phyloP scores from a whole-genome alignment of 2,329 filamentous ascomycete genomes.

The Rhytidhysteron rufulum region DNA sequence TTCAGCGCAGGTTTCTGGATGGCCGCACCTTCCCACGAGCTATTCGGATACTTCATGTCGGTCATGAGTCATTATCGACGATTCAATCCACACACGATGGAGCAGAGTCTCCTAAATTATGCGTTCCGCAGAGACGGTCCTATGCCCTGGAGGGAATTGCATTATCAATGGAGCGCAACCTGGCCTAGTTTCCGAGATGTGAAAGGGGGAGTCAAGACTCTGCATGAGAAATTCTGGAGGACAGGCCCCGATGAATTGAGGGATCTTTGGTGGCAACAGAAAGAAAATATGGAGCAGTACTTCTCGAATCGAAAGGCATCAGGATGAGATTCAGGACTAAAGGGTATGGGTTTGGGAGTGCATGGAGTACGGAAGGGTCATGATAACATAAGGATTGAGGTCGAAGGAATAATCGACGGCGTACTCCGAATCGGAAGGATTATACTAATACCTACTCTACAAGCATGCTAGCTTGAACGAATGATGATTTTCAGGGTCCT shows the following conservation, averaged over 20 bases:
- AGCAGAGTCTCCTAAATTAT: conserved; percentile 45
- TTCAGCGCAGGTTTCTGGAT: conserved; percentile 44
- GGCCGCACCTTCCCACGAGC: conserved; percentile 32
- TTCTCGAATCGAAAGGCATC: too few species aligned
- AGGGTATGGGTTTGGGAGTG: too few species aligned
- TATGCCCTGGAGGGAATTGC: conserved; percentile 42
- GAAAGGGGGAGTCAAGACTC: conserved; percentile 26
- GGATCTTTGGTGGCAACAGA: not conserved
- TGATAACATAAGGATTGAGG: too few species aligned
- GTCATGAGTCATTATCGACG: conserved; percentile 32
- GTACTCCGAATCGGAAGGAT: too few species aligned
- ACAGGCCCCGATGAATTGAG: not conserved
- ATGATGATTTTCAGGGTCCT: too few species aligned
- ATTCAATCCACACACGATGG: conserved; percentile 38
- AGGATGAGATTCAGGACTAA: too few species aligned
- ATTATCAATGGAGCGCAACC: conserved; percentile 39
- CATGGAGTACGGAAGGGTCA: too few species aligned
- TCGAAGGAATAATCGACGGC: too few species aligned
- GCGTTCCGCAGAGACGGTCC: conserved; percentile 38
- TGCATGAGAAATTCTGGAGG: conserved; percentile 40
- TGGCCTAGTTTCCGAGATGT: conserved; percentile 34
- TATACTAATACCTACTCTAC: too few species aligned
- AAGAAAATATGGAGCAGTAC: not conserved
- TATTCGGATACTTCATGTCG: conserved; percentile 39
- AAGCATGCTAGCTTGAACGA: too few species aligned